Base-by-base conservation (phyloP, 1,284 basidiomycete species). In the Lentinus polychrous region DNA sequence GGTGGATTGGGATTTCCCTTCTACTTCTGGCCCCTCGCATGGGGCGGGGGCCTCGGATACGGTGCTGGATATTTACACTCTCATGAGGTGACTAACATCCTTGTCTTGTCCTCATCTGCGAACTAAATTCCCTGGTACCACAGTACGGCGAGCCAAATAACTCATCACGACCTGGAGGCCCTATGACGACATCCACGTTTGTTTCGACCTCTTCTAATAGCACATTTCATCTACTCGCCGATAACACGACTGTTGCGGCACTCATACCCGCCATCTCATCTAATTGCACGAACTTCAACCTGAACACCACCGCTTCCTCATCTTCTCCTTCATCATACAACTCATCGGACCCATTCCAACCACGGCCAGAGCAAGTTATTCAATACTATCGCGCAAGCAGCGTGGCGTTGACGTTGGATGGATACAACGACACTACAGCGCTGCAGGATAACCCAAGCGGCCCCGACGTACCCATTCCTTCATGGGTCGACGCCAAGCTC, bases 351-450 rank as follows among this genome's bases (percentile, higher is more conserved):
- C 49, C 57, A 1, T 49, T 51, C 4, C 57, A 67, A 18, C 73
- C 74, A 2, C 63, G 66, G 32, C 78, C 79, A 0, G 78, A 79
- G 51, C 72, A 79, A 51, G 70, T 69, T 0, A 57, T 82, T 1
- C 74, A 82, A 55, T 82, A 80, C 60, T 83, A 78, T 58, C 74
- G 80, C 34, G 75, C 77, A 18, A 79, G 76, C 57, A 74, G 69
- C 45, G 72, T 77, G 23, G 73, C 68, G 4, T 66, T 83, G 17
- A 71, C 73, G 7, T 64, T 86, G 15, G 77, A 82, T 51, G 80
- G 80, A 2, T 87, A 85, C 61, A 83, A 86, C 56, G 73, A 83
- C 52, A 76, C 79, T 0, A 66, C 69, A 43, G 66, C 68, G 14
- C 62, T 77, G 23, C 57, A 53, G 31, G 54, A 61, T 8, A 68